Base-by-base conservation (phyloP, 2,329 filamentous ascomycete genomes). In the Xylariaceae sp. region DNA sequence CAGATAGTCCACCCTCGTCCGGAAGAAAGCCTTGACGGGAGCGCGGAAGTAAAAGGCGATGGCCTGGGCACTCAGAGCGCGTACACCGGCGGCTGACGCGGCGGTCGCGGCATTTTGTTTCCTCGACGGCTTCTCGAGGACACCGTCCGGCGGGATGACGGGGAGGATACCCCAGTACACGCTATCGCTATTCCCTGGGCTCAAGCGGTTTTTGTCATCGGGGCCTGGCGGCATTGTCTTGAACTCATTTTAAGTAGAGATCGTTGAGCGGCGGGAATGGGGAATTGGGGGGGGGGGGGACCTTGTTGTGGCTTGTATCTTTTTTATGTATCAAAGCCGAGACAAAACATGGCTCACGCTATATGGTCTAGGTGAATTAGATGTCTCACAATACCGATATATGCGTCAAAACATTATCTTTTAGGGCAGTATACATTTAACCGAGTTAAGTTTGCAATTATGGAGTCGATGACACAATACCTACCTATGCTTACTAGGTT, bases 21-120 rank as follows among this genome's bases (percentile, higher is more conserved):
- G 83, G 73, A 96, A 95, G 69, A 96, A 96, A 12, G 91, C 88
- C 72, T 96, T 96, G 51, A 91, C 88, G 0, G 91, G 91, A 0
- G 90, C 89, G 54, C 91, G 80, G 68, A 96, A 96, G 73, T 95
- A 96, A 65, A 96, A 96, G 29, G 90, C 86, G 52, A 96, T 81
- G 64, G 90, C 78, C 68, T 95, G 88, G 6, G 89, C 87, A 64
- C 87, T 91, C 59, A 96, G 71, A 31, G 91, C 91, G 46, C 91
- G 87, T 60, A 91, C 88, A 41, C 89, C 84, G 27, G 91, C 91
- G 3, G 91, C 91, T 27, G 89, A 91, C n/a, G 89, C 88, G 47
- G 88, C 91, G 2, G 80, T 83, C 4, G 80, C 79, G 39, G 79
- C 79, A 66, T 81, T 80, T 66, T 69, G 79, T 49, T 70, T 80